Evolutionary conservation across 352 stramenopile genomes (phyloP).

Genomic region (Elongisporangium undulatum): DNA sequence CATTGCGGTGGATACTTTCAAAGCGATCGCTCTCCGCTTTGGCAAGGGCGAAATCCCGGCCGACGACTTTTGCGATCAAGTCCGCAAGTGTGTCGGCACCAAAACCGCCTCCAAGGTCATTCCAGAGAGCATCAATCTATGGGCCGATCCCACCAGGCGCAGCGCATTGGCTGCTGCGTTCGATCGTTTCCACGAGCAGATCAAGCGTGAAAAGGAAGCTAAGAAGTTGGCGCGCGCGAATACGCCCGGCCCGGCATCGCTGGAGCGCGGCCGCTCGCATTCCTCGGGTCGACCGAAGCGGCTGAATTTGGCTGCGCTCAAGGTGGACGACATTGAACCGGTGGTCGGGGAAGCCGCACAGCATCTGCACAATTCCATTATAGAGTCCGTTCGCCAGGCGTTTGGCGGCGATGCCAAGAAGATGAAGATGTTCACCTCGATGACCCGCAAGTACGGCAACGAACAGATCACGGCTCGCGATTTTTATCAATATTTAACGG

Average conservation of each 20-base stretch:
- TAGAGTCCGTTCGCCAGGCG: constrained; percentile 68
- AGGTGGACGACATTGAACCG: constrained; percentile 77
- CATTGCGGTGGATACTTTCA: constrained; percentile 57
- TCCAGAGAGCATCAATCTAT: constrained; percentile 61
- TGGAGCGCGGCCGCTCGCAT: constrained; percentile 22
- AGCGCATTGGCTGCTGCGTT: constrained; percentile 49
- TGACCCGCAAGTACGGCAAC: constrained; percentile 80
- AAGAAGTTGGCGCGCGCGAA: constrained; percentile 57
- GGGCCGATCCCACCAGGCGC: constrained; percentile 53
- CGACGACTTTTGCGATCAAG: constrained; percentile 68
- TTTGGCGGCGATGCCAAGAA: constrained; percentile 76
- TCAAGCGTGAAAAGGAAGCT: constrained; percentile 71
- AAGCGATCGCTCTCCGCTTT: constrained; percentile 49
- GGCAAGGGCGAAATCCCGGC: constrained; percentile 59
- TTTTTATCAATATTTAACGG: constrained; percentile 89
- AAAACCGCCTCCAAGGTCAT: constrained; percentile 75
- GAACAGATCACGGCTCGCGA: constrained; percentile 84
- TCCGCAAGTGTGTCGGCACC: constrained; percentile 63
- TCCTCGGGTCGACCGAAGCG: constrained; percentile 34
- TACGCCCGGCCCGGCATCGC: constrained; percentile 18
- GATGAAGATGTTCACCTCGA: constrained; percentile 84
- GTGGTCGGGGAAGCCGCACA: constrained; percentile 79
- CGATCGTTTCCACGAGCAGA: constrained; percentile 56
- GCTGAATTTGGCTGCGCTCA: constrained; percentile 35
- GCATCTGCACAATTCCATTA: constrained; percentile 79